Conservation (phyloP, 495 filamentous ascomycete genomes). For the Oidiodendron maius region DNA sequence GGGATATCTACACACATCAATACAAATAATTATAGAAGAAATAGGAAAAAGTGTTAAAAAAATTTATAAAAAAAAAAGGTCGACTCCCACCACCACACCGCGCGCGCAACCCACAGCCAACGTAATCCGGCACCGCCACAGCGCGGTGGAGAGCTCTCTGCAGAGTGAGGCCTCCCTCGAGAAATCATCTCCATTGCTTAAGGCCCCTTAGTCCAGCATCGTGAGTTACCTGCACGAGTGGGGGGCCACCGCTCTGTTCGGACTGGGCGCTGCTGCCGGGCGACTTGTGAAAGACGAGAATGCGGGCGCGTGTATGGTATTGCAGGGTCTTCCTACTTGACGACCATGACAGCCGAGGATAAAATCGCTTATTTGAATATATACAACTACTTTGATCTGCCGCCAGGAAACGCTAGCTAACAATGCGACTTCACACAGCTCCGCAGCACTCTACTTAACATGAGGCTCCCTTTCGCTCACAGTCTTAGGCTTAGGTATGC, state of each 20-base stretch:
- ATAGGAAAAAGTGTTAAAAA: too few species aligned
- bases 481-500: too few species aligned
- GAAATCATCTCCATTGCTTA: slow-evolving; percentile 27
- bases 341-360: slow-evolving; percentile 22
- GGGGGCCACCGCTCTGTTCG: slow-evolving; percentile 24
- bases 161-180: slow-evolving; percentile 30
- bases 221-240: slow-evolving; percentile 28
- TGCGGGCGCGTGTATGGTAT: slow-evolving; percentile 18
- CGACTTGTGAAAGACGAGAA: slow-evolving; percentile 17
- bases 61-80: slow-evolving; percentile 20
- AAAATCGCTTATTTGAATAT: slow-evolving; percentile 13
- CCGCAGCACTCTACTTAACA: too few species aligned
- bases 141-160: slow-evolving; percentile 27
- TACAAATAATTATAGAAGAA: too few species aligned
- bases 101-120: slow-evolving; percentile 23
- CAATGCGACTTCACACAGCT: too few species aligned
- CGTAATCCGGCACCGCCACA: slow-evolving; percentile 28
- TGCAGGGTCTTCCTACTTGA: slow-evolving; percentile 19
- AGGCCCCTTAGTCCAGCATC: slow-evolving; percentile 24
- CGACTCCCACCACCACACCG: slow-evolving; percentile 18
- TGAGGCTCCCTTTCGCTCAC: too few species aligned
- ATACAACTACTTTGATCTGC: too few species aligned
- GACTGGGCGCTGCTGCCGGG: slow-evolving; percentile 24
- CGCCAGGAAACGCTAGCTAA: too few species aligned
- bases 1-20: too few species aligned